Evolutionary conservation across 1,284 basidiomycete species (phyloP).

Genomic region (Megacollybia platyphylla): DNA sequence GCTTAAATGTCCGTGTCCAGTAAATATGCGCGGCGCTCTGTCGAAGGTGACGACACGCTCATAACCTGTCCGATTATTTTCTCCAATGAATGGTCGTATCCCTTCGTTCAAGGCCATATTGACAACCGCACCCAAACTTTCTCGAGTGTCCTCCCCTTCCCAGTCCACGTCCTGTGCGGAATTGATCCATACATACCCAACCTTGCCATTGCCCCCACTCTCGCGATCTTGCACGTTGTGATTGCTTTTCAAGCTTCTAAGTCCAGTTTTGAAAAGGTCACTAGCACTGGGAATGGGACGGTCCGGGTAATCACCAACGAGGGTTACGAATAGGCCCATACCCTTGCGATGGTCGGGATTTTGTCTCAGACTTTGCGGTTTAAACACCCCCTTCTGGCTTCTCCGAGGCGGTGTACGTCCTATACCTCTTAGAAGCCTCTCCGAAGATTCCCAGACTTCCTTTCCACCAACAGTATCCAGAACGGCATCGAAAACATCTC

Average conservation of each 20-base stretch:
- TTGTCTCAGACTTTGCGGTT: slow-evolving; percentile 1
- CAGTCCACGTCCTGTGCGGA: slow-evolving; percentile 64
- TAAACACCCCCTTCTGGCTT: slow-evolving; percentile 10
- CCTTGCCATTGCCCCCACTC: slow-evolving; percentile 17
- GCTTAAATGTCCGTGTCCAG: slow-evolving; percentile 9
- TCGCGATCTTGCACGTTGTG: slow-evolving; percentile 10
- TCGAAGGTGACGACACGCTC: slow-evolving; percentile 24
- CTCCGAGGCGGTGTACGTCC: slow-evolving; percentile 15
- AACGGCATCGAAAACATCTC: slow-evolving; percentile 62
- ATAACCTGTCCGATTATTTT: slow-evolving; percentile 11
- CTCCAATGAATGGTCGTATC: slow-evolving; percentile 26
- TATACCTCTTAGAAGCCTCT: slow-evolving; percentile 34
- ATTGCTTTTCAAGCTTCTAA: slow-evolving; percentile 39
- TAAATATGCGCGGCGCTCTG: slow-evolving; percentile 22
- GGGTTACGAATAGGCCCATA: slow-evolving; percentile 56
- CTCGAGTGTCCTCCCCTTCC: slow-evolving; percentile 63
- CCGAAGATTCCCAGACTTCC: slow-evolving; percentile 61
- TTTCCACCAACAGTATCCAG: slow-evolving; percentile 74
- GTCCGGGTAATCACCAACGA: slow-evolving; percentile 54
- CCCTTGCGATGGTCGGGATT: slow-evolving; percentile 10
- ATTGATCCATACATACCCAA: slow-evolving; percentile 67
- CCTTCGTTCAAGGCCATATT: slow-evolving; percentile 32
- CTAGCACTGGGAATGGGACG: slow-evolving; percentile 53
- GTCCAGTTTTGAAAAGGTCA: slow-evolving; percentile 58
- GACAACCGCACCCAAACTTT: slow-evolving; percentile 47